These are phyloP conservation scores for Pythium pyrilobum DNA, from an alignment of 352 stramenopile genomes.

Conservation along the genomic window DNA sequence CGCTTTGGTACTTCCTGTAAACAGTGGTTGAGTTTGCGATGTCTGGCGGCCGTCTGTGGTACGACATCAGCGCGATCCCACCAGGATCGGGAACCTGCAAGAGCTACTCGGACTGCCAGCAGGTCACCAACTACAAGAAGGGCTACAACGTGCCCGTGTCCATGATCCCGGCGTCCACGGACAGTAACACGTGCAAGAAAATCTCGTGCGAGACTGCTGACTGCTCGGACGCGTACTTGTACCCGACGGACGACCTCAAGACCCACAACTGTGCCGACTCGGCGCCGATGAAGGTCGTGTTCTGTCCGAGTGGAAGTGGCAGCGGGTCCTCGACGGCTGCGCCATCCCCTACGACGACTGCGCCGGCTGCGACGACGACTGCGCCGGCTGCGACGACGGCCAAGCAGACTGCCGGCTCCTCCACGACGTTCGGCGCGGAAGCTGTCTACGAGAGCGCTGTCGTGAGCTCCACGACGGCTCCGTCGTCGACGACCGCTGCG, in stretches of 20 bases:
- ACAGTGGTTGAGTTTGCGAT: conserved; percentile 27
- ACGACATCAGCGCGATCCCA: conserved; percentile 63
- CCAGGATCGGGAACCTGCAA: conserved; percentile 40
- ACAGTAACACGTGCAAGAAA: conserved; percentile 20
- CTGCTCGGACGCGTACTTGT: conserved; percentile 59
- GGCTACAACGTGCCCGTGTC: conserved; percentile 59
- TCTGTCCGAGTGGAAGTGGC: conserved; percentile 30
- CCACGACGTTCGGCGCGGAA: conserved; percentile 7
- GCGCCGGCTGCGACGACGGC: neutral
- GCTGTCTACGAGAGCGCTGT: conserved; percentile 23
- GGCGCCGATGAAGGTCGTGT: conserved; percentile 43
- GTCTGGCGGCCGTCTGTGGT: conserved; percentile 27
- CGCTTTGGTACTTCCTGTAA: neutral
- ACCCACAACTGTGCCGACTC: conserved; percentile 45
- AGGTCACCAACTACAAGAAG: conserved; percentile 27
- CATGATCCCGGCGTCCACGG: conserved; percentile 22
- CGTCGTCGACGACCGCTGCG: neutral
- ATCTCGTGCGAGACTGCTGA: conserved; percentile 29
- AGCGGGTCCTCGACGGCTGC: neutral
- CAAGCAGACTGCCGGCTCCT: neutral
- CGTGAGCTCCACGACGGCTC: neutral
- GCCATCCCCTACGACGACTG: neutral
- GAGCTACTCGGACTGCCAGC: conserved; percentile 29
- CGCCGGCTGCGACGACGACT: conserved; percentile 7
- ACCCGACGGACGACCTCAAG: conserved; percentile 55